Evolutionary conservation across 768 basidiomycete species (phyloP).

Genomic region (Tremella mesenterica): DNA sequence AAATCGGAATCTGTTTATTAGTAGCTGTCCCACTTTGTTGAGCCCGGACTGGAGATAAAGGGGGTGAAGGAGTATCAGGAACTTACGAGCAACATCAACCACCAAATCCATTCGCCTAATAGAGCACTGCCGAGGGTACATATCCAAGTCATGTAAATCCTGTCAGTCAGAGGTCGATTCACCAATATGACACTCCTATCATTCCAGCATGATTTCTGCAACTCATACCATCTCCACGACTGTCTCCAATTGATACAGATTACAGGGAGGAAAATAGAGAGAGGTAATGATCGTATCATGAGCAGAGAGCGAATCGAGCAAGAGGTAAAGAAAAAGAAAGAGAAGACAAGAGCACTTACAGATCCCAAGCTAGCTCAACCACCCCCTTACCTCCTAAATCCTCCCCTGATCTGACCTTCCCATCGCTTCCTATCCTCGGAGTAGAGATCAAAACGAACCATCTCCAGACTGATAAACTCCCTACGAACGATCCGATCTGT

Average conservation of each 20-base stretch:
- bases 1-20: conserved; percentile 28
- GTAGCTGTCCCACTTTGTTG: neutral
- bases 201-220: too few species aligned
- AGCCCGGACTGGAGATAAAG: neutral
- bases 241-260: too few species aligned
- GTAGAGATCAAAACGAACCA: conserved; percentile 36
- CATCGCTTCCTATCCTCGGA: conserved; percentile 16
- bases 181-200: neutral
- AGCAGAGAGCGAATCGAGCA: too few species aligned
- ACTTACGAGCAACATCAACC: conserved; percentile 36
- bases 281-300: too few species aligned
- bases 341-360: conserved; percentile 23
- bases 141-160: conserved; percentile 42
- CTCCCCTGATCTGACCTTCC: conserved; percentile 26
- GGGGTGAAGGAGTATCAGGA: neutral
- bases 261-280: too few species aligned
- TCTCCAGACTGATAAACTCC: conserved; percentile 29
- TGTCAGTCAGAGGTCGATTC: conserved; percentile 6
- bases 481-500: conserved; percentile 16
- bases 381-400: conserved; percentile 39
- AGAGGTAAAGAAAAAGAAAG: too few species aligned
- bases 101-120: conserved; percentile 40
- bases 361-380: conserved; percentile 40
- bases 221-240: too few species aligned
- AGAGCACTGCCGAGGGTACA: conserved; percentile 35